Evolutionary conservation across 208 protist species (phyloP), one percentile per base, ranked within the genome.

Genomic region (Sergeia podlipaevii): DNA sequence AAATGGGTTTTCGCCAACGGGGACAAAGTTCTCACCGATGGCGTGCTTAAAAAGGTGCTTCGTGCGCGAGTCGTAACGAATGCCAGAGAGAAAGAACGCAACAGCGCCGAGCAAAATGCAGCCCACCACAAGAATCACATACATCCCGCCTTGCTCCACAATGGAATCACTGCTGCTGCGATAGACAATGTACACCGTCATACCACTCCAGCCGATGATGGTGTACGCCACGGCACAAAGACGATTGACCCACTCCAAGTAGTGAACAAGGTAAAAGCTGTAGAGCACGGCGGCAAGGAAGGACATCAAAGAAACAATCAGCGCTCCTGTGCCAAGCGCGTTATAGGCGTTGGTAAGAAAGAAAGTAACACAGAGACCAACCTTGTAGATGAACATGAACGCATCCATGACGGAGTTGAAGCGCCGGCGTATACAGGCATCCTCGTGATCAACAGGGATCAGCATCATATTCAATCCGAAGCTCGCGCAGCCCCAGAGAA

Each of bases 1-100:
- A 24, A 70, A 70, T 4, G 63, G 63, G 32, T 70, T 70, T 27
- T 65, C 37, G 26, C 20, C 17, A 20, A 41, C 4, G 4, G 41
- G 8, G 15, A 64, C 46, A 24, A 55, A 61, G 36, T 13, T 23
- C 15, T 20, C 18, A 6, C 48, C 8, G 15, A 18, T 8, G 24
- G 21, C 6, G 5, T 7, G 8, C 6, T 44, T 10, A 11, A 59
- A 29, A 8, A 65, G 47, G 28, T 58, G 17, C 58, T 59, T 46
- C 20, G 47, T 54, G 11, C 58, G 45, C 13, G n/a, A 11, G 48
- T 28, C 18, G 49, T 51, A 60, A 4, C 58, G 58, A 4, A 58
- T n/a, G 7, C 24, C 26, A 7, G 58, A 7, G 13, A 65, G 6
- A 23, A 59, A 46, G 44, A n/a, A 60, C 15, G 58, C 58, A 6